Evolutionary conservation across 805 yeast species (phyloP).

Genomic region (Candida morakotiae): DNA sequence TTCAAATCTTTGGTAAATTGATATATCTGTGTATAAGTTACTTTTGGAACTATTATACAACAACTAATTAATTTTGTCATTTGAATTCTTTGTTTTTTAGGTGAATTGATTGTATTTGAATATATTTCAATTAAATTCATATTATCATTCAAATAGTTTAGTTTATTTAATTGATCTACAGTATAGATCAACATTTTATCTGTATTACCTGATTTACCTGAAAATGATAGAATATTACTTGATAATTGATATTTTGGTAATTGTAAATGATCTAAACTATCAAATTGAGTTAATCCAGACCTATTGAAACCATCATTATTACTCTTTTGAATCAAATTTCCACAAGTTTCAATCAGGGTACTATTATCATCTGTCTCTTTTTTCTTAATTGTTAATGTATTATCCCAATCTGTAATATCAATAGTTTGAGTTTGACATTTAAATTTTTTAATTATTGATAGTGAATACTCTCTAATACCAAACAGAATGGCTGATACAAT

Average conservation of each 20-base stretch:
- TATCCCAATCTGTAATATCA: slow-evolving; percentile 9
- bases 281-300: slow-evolving; percentile 6
- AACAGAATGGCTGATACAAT: slow-evolving; percentile 18
- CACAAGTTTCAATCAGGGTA: slow-evolving; percentile 1
- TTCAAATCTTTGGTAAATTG: slow-evolving; percentile 18
- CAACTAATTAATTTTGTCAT: slow-evolving; percentile 13
- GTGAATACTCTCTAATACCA: slow-evolving; percentile 21
- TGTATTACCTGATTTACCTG: not conserved
- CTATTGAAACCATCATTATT: not conserved
- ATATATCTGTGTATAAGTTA: slow-evolving; percentile 17
- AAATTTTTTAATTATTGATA: slow-evolving; percentile 10
- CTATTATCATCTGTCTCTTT: slow-evolving; percentile 5
- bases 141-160: not conserved
- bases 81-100: slow-evolving; percentile 8
- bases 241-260: slow-evolving; percentile 1
- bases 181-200: not conserved
- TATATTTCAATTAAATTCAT: too few relatives aligned
- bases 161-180: not conserved
- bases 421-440: slow-evolving; percentile 7
- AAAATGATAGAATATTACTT: not conserved
- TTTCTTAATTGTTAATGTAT: not conserved
- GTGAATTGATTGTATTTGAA: not conserved
- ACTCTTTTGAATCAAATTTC: not conserved
- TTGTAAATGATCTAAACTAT: not conserved
- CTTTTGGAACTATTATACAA: slow-evolving; percentile 10